Conservation (phyloP, 2,329 filamentous ascomycete genomes). For the Ambrosiella cleistominuta region DNA sequence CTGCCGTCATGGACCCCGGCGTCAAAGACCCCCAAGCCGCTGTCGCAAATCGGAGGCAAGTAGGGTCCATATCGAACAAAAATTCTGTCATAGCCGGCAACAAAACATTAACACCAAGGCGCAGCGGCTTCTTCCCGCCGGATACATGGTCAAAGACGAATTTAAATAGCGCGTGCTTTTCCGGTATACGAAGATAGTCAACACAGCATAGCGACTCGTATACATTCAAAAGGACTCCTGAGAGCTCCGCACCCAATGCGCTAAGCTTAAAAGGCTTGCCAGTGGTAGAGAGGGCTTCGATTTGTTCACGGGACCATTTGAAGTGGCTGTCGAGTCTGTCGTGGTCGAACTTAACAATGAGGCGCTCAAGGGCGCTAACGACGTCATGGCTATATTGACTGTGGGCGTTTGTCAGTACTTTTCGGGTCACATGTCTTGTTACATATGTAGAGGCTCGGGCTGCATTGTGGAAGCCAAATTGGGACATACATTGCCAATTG, state of each 20-base stretch:
- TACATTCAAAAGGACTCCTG: conserved; percentile 55
- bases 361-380: conserved; percentile 32
- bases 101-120: conserved; percentile 51
- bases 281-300: conserved; percentile 4
- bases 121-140: conserved; percentile 54
- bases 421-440: background rate
- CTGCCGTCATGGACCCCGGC: conserved; percentile 40
- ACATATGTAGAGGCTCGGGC: background rate
- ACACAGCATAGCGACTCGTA: conserved; percentile 81
- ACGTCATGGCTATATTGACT: conserved; percentile 33
- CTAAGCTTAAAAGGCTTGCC: conserved; percentile 25
- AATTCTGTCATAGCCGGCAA: conserved; percentile 74
- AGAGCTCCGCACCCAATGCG: conserved; percentile 29
- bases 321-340: conserved; percentile 43
- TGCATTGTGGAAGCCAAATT: background rate
- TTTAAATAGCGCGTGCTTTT: conserved; percentile 48
- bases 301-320: conserved; percentile 26
- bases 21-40: conserved; percentile 50
- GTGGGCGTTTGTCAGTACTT: conserved; percentile 1
- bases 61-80: conserved; percentile 54
- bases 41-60: conserved; percentile 49
- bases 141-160: conserved; percentile 68
- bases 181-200: conserved; percentile 46
- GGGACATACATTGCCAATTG: conserved; percentile 39
- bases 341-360: conserved; percentile 44